Evolutionary conservation across 1,284 basidiomycete species (phyloP).

Genomic region (Puccinia novopanici): DNA sequence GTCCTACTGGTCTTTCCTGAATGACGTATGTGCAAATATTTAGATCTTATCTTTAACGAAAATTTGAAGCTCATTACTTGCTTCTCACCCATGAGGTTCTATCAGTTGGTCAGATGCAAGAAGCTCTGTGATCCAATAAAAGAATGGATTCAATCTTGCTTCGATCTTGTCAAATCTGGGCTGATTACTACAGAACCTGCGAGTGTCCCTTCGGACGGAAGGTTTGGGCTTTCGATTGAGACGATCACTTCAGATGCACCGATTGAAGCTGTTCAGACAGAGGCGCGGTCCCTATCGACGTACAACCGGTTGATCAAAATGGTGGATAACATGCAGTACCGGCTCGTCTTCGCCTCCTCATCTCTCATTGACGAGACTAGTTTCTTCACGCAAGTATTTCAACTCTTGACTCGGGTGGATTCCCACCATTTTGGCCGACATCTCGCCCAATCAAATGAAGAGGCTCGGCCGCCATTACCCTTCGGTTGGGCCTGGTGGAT

Average conservation of each 20-base stretch:
- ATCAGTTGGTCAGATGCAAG: constrained; percentile 29
- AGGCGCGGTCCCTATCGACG: constrained; percentile 28
- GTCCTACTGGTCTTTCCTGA: constrained; percentile 47
- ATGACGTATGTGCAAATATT: constrained; percentile 29
- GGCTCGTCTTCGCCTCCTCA: background rate
- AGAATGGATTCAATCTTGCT: constrained; percentile 36
- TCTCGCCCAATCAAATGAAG: background rate
- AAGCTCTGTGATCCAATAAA: constrained; percentile 43
- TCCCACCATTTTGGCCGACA: background rate
- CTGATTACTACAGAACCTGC: background rate
- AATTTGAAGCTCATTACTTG: background rate
- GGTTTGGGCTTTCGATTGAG: background rate
- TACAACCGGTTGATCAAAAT: constrained; percentile 40
- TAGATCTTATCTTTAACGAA: too few species aligned
- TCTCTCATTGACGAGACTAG: background rate
- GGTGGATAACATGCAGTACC: constrained; percentile 27
- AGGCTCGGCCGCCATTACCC: constrained; percentile 4
- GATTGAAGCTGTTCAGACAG: background rate
- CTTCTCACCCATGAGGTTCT: background rate
- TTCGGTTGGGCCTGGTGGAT: constrained; percentile 45
- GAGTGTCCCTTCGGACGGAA: background rate
- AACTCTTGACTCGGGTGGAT: constrained; percentile 4
- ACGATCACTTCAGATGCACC: background rate
- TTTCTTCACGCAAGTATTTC: constrained; percentile 19
- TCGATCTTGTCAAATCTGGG: constrained; percentile 40